Evolutionary conservation across 202 grass and related monocot species (phyloP).

Genomic region (Zoysia matrella): DNA sequence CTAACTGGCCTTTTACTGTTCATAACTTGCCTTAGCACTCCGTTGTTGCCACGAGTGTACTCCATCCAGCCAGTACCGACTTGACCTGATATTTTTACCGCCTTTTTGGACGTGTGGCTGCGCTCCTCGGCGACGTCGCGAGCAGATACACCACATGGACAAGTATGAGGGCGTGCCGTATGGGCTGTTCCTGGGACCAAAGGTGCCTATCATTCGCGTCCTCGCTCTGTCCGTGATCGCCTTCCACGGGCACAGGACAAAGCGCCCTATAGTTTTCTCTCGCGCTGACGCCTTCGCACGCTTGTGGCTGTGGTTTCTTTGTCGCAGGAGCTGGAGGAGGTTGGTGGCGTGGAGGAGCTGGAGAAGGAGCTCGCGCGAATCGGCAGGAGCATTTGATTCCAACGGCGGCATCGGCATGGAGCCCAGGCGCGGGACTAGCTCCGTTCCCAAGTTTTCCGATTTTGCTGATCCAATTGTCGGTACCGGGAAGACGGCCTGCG

Average conservation of each 20-base stretch:
- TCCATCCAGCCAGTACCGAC: background rate
- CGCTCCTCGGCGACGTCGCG: constrained; percentile 18
- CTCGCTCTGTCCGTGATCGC: background rate
- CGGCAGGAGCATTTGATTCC: constrained; percentile 43
- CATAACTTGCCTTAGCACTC: background rate
- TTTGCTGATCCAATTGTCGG: constrained; percentile 26
- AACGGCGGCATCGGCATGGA: background rate
- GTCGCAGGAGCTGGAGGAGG: constrained; percentile 78
- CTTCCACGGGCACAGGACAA: constrained; percentile 23
- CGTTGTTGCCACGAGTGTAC: background rate
- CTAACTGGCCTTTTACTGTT: constrained; percentile 4
- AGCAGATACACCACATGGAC: constrained; percentile 87
- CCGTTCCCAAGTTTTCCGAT: background rate
- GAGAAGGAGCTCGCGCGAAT: constrained; percentile 75
- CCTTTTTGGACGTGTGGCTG: constrained; percentile 32
- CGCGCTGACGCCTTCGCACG: background rate
- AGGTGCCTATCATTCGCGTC: constrained; percentile 42
- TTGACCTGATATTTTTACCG: constrained; percentile 28
- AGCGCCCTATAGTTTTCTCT: background rate
- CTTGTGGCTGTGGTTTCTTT: constrained; percentile 29
- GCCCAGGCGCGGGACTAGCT: background rate
- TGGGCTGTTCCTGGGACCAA: constrained; percentile 85
- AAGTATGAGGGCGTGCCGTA: constrained; percentile 86
- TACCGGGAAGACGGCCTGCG: background rate
- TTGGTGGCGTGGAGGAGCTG: constrained; percentile 73